Evolutionary conservation across 2,329 filamentous ascomycete genomes (phyloP).

Genomic region (Colletotrichum aenigma): DNA sequence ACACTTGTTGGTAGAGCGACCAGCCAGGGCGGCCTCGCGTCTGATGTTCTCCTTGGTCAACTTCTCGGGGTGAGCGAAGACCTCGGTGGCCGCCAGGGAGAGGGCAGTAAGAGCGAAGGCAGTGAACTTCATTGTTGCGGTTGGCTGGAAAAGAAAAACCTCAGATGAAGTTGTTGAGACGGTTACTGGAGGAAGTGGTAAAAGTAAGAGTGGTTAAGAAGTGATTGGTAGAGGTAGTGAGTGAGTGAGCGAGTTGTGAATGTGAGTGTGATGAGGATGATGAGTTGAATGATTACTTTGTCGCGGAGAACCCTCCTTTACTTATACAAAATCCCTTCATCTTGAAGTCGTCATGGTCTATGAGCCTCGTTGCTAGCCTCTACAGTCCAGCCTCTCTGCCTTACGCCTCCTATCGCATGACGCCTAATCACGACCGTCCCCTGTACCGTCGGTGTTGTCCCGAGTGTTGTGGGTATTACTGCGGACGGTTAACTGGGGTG

Average conservation of each 20-base stretch:
- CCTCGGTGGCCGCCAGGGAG: not conserved
- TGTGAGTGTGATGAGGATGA: not conserved
- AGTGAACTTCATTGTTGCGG: not conserved
- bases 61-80: not conserved
- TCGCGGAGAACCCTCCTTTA: not conserved
- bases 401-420: not conserved
- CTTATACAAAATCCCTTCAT: not conserved
- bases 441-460: not conserved
- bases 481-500: not conserved
- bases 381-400: not conserved
- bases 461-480: not conserved
- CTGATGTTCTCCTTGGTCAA: not conserved
- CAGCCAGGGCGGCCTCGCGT: not conserved
- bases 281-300: not conserved
- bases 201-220: not conserved
- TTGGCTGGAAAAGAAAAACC: not conserved
- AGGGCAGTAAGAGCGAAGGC: not conserved
- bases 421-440: not conserved
- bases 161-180: not conserved
- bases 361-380: not conserved
- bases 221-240: not conserved
- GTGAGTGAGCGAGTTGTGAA: not conserved
- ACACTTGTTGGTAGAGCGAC: not conserved
- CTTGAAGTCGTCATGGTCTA: not conserved
- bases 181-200: not conserved